phyloP scores from a whole-genome alignment of 2,329 filamentous ascomycete species.

The Lachnellula cervina region DNA sequence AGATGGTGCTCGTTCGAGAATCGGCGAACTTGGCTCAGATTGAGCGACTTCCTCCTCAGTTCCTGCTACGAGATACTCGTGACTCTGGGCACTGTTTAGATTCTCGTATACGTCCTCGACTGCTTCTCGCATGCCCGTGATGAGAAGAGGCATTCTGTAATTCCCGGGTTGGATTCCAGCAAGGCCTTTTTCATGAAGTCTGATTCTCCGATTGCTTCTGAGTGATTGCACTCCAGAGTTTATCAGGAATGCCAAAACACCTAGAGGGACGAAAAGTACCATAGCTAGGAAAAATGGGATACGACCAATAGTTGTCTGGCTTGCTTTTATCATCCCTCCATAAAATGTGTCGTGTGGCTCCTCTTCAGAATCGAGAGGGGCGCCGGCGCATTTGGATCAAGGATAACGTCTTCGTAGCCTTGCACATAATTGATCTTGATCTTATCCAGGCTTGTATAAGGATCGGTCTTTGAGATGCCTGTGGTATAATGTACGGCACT shows the following conservation, averaged over 20 bases:
- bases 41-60: conserved; percentile 43
- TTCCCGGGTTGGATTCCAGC: conserved; percentile 62
- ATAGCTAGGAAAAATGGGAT: conserved; percentile 63
- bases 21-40: conserved; percentile 23
- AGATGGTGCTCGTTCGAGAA: conserved; percentile 7
- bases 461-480: conserved; percentile 70
- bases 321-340: conserved; percentile 26
- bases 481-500: conserved; percentile 82
- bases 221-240: conserved; percentile 75
- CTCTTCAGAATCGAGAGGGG: conserved; percentile 36
- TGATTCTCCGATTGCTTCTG: conserved; percentile 69
- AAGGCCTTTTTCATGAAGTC: conserved; percentile 66
- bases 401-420: conserved; percentile 69
- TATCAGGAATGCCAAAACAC: conserved; percentile 63
- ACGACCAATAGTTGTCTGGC: conserved; percentile 33
- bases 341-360: conserved; percentile 22
- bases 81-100: conserved; percentile 36
- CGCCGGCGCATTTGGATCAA: conserved; percentile 64
- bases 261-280: conserved; percentile 68
- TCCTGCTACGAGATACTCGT: conserved; percentile 63
- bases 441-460: conserved; percentile 63
- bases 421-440: conserved; percentile 68
- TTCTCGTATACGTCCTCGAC: conserved; percentile 56
- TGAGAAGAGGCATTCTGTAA: conserved; percentile 72
- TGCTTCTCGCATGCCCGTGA: conserved; percentile 68